These are phyloP conservation scores for Dothideomycetes sp. DNA, from an alignment of 2,329 filamentous ascomycete genomes.

Conservation along the genomic window DNA sequence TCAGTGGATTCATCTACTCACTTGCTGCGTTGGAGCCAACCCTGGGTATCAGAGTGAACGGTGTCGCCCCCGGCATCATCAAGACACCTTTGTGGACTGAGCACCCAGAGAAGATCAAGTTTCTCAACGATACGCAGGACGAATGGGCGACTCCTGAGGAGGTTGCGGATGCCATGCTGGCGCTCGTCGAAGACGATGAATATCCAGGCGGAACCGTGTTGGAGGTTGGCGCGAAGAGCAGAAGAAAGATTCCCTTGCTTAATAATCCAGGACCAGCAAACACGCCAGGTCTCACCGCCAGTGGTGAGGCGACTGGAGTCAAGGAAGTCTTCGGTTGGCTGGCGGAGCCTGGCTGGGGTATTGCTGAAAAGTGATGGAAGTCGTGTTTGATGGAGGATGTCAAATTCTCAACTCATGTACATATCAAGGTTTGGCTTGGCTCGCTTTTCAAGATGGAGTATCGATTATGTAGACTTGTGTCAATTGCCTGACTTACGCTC, in stretches of 20 bases:
- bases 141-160: slow-evolving; percentile 50
- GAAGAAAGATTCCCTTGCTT: slow-evolving; percentile 38
- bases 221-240: slow-evolving; percentile 43
- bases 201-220: slow-evolving; percentile 41
- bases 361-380: background rate
- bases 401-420: too few relatives aligned
- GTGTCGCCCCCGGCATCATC: slow-evolving; percentile 49
- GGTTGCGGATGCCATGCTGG: slow-evolving; percentile 48
- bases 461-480: too few relatives aligned
- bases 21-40: slow-evolving; percentile 37
- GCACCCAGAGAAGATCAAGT: slow-evolving; percentile 47
- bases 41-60: slow-evolving; percentile 46
- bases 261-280: slow-evolving; percentile 42
- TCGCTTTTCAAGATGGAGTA: too few relatives aligned
- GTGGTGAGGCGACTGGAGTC: background rate
- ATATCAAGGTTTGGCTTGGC: too few relatives aligned
- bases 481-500: too few relatives aligned
- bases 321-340: slow-evolving; percentile 2
- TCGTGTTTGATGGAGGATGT: too few relatives aligned
- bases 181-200: slow-evolving; percentile 39
- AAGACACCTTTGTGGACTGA: slow-evolving; percentile 53
- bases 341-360: slow-evolving; percentile 2
- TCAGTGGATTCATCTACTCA: slow-evolving; percentile 38
- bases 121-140: slow-evolving; percentile 32
- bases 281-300: background rate